Evolutionary conservation across 2,329 filamentous ascomycete species (phyloP).

Genomic region (Neofusicoccum cordaticola): DNA sequence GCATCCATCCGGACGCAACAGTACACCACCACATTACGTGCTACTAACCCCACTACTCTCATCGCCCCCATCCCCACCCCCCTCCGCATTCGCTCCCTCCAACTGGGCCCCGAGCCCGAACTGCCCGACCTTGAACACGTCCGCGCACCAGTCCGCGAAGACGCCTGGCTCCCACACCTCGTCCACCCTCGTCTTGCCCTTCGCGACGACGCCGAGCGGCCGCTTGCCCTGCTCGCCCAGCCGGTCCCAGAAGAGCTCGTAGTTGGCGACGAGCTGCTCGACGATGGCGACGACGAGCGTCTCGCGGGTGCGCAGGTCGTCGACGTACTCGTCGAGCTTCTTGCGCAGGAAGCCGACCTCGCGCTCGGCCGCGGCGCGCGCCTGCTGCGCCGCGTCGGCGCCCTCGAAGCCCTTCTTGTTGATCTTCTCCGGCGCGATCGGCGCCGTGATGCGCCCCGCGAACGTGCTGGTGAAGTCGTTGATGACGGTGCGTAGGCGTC

Average conservation of each 20-base stretch:
- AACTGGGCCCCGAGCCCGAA: constrained; percentile 32
- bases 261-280: constrained; percentile 60
- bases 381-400: constrained; percentile 29
- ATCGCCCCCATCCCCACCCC: neutral
- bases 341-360: constrained; percentile 56
- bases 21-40: neutral
- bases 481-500: constrained; percentile 60
- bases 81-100: neutral
- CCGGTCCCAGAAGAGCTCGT: constrained; percentile 57
- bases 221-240: constrained; percentile 28
- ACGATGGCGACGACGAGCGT: constrained; percentile 65
- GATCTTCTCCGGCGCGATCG: constrained; percentile 31
- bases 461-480: constrained; percentile 64
- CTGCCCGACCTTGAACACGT: constrained; percentile 56
- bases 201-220: constrained; percentile 28
- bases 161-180: constrained; percentile 64
- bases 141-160: constrained; percentile 61
- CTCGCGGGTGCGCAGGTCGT: constrained; percentile 62
- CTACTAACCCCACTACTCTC: neutral
- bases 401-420: constrained; percentile 19
- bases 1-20: too few species aligned
- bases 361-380: constrained; percentile 54
- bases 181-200: constrained; percentile 61
- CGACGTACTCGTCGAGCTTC: constrained; percentile 62
- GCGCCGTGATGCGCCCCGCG: constrained; percentile 55